Conservation (phyloP, 441 rosid species). For the Breynia disticha region DNA sequence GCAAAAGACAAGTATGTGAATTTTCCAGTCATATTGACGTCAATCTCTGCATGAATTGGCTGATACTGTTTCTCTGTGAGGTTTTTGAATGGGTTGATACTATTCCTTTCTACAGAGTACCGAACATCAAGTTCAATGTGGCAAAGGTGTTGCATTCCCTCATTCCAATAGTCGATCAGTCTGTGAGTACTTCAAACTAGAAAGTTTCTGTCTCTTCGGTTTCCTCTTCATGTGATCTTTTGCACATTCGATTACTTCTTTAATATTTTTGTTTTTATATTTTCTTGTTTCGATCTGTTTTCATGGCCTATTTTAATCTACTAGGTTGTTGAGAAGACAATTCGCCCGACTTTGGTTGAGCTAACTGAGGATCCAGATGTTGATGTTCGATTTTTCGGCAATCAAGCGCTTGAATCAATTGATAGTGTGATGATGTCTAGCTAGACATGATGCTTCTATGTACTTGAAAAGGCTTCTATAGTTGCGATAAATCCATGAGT, state of each 20-base stretch:
- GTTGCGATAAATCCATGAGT: too few relatives aligned
- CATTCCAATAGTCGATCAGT: slow-evolving; percentile 71
- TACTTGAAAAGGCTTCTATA: too few relatives aligned
- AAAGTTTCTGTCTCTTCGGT: background rate
- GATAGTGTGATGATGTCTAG: slow-evolving; percentile 70
- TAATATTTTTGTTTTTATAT: background rate
- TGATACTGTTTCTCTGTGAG: background rate
- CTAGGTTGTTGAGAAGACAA: slow-evolving; percentile 67
- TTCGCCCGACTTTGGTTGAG: slow-evolving; percentile 69
- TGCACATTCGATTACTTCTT: too few relatives aligned
- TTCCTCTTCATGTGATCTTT: too few relatives aligned
- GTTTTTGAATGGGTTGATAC: slow-evolving; percentile 9
- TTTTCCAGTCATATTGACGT: slow-evolving; percentile 6
- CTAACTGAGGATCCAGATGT: slow-evolving; percentile 92
- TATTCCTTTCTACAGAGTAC: slow-evolving; percentile 44
- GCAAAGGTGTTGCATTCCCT: slow-evolving; percentile 90
- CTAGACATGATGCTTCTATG: slow-evolving; percentile 16
- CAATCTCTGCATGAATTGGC: background rate
- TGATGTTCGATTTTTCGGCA: slow-evolving; percentile 78
- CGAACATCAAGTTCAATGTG: slow-evolving; percentile 88
- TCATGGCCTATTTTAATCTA: background rate
- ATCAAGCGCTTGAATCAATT: slow-evolving; percentile 66
- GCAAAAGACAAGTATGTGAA: slow-evolving; percentile 66
- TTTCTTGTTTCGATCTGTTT: background rate
- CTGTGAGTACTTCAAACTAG: slow-evolving; percentile 41